Base-by-base conservation (phyloP, 257 asterid genomes). In the Primulina eburnea region DNA sequence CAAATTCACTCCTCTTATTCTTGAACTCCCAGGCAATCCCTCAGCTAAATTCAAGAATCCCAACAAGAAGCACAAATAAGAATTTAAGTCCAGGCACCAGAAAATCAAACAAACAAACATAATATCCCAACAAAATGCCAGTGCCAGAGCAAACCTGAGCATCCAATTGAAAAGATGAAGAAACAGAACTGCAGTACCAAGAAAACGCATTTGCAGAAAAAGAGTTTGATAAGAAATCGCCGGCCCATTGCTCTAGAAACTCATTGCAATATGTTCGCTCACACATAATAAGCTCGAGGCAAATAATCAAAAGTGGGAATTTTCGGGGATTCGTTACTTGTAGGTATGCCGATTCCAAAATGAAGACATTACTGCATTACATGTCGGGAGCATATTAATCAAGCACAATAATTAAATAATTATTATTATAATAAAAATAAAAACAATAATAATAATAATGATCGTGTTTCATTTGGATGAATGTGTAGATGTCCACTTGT, bases 1-100 rank as follows among this genome's bases (percentile, higher is more conserved):
- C 68, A 90, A 84, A 64, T 88, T 90, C 82, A 90, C 97, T 69
- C 90, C 97, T 81, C 90, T 80, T 55, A 85, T 93, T 79, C 81
- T 83, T 68, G 85, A 71, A 76, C 75, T 72, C 47, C 82, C 92
- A 59, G 43, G 81, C 62, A 88, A 62, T 66, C 90, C 96, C 71
- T 79, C 86, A 78, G 88, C 92, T 90, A 73, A 12, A 77, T 55
- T 78, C 58, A 63, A 64, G 59, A 74, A 77, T 77, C 29, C 50
- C 55, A 60, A 18, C 33, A 52, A 26, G 17, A 68, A 65, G 30
- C 10, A 58, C 43, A 35, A 1, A 35, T 35, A 40, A 2, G 9
- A 18, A 20, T 65, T 38, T 69, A 73, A 56, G 57, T 40, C 60
- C 18, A 12, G 20, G 17, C 26, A 40, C 2, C 4, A 47, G 17